These are phyloP conservation scores for Aspergillus persii DNA, from an alignment of 2,329 filamentous ascomycete species.

Conservation along the genomic window DNA sequence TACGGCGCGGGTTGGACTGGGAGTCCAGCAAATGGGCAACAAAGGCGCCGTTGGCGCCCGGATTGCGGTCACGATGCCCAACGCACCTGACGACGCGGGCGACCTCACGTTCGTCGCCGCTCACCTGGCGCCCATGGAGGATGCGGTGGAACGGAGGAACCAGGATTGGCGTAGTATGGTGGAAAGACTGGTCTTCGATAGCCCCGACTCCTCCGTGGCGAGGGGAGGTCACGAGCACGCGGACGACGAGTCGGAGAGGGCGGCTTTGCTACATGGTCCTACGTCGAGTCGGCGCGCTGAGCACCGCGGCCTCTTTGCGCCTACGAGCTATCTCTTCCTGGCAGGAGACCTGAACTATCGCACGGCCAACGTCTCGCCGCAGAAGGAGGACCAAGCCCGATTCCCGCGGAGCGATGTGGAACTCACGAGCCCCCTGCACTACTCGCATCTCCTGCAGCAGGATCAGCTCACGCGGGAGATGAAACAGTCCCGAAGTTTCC, in stretches of 20 bases:
- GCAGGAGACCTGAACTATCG: conserved; percentile 95
- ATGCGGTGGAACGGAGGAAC: conserved; percentile 71
- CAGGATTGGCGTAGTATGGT: conserved; percentile 86
- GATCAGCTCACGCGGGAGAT: conserved; percentile 81
- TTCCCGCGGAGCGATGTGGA: conserved; percentile 63
- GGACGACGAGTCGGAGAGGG: conserved; percentile 24
- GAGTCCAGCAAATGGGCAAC: conserved; percentile 85
- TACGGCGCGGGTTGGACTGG: conserved; percentile 80
- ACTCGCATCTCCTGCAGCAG: conserved; percentile 62
- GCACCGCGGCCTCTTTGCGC: conserved; percentile 63
- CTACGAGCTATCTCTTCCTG: conserved; percentile 75
- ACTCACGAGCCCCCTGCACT: conserved; percentile 58
- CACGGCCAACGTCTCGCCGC: conserved; percentile 66
- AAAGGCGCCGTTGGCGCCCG: conserved; percentile 87
- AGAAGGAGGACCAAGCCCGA: conserved; percentile 52
- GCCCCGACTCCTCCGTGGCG: conserved; percentile 27
- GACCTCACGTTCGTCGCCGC: conserved; percentile 83
- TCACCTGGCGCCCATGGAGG: conserved; percentile 86
- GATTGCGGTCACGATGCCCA: conserved; percentile 55
- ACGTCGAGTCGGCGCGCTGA: conserved; percentile 29
- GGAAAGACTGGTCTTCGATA: conserved; percentile 69
- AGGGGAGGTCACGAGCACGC: conserved; percentile 36
- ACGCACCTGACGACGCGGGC: conserved; percentile 46
- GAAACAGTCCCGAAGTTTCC: conserved; percentile 66
- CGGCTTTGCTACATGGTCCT: conserved; percentile 31